Conservation (phyloP, 345 rosid genomes). For the Aquilaria malaccensis region DNA sequence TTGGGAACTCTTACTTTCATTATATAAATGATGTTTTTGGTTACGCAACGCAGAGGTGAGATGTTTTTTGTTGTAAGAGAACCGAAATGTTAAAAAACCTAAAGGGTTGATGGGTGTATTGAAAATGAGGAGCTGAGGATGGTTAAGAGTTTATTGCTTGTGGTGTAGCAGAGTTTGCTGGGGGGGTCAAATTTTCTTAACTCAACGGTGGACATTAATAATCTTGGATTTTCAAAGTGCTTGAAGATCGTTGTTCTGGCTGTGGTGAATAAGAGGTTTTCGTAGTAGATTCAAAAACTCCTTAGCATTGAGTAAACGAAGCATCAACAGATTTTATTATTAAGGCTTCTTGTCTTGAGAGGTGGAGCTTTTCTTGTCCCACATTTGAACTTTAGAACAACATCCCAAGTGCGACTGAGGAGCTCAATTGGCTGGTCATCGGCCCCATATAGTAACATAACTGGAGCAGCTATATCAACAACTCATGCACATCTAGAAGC, state of each 20-base stretch:
- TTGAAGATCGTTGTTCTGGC: conserved; percentile 52
- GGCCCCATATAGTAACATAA: conserved; percentile 62
- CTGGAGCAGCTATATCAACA: conserved; percentile 74
- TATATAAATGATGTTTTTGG: no score
- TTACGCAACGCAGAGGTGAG: no score
- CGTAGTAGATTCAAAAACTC: conserved; percentile 50
- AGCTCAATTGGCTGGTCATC: conserved; percentile 53
- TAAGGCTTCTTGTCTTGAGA: conserved; percentile 37
- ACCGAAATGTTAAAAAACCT: no score
- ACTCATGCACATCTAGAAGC: conserved; percentile 82
- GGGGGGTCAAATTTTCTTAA: conserved; percentile 71
- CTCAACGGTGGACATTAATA: conserved; percentile 84
- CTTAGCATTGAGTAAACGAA: conserved; percentile 42
- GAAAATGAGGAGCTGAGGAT: conserved; percentile 64
- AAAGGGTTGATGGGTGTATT: conserved; percentile 52
- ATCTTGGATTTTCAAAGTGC: conserved; percentile 70
- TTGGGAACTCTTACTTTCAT: no score
- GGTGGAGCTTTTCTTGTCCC: conserved; percentile 77
- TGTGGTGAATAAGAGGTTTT: conserved; percentile 71
- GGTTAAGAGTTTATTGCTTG: conserved; percentile 53
- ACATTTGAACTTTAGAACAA: conserved; percentile 78
- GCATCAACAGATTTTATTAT: conserved; percentile 38
- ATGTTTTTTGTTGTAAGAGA: no score
- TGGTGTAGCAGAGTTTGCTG: conserved; percentile 61
- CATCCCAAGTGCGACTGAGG: conserved; percentile 71